phyloP scores from a whole-genome alignment of 2,329 filamentous ascomycete species.

The Colletotrichum sp. region DNA sequence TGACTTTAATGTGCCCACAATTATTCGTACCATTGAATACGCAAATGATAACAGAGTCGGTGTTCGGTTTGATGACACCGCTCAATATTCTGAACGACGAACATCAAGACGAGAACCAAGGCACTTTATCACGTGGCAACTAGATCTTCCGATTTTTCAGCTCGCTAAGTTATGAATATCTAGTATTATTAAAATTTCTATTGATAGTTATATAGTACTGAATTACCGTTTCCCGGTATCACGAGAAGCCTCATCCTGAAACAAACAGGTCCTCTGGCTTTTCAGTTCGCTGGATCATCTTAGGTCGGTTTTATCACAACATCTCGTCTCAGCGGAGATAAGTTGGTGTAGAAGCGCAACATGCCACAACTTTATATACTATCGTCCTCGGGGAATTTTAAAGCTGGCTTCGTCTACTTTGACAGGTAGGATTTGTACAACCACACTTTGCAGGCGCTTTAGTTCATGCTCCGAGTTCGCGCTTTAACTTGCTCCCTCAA shows the following conservation, averaged over 20 bases:
- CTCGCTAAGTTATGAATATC: not conserved
- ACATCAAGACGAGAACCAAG: not conserved
- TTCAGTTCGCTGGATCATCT: not conserved
- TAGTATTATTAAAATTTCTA: fast-evolving
- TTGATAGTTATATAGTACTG: not conserved
- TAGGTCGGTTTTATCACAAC: not conserved
- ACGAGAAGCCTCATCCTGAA: not conserved
- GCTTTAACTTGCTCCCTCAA: not conserved
- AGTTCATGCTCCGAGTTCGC: not conserved
- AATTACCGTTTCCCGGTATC: not conserved
- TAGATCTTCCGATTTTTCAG: not conserved
- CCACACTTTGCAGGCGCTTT: too few species aligned
- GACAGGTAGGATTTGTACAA: not conserved
- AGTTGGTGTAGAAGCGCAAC: not conserved
- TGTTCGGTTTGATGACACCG: not conserved
- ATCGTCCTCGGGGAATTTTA: not conserved
- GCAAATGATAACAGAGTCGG: not conserved
- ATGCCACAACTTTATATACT: not conserved
- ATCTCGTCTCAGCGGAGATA: not conserved
- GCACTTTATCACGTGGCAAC: not conserved
- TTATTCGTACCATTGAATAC: not conserved
- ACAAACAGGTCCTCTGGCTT: not conserved
- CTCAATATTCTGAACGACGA: not conserved
- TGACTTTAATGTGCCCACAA: too few species aligned
- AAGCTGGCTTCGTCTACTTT: too few species aligned